Evolutionary conservation across 148 eudicot species (phyloP), one percentile per base, ranked within the genome.

Genomic region (Rhododendron molle): DNA sequence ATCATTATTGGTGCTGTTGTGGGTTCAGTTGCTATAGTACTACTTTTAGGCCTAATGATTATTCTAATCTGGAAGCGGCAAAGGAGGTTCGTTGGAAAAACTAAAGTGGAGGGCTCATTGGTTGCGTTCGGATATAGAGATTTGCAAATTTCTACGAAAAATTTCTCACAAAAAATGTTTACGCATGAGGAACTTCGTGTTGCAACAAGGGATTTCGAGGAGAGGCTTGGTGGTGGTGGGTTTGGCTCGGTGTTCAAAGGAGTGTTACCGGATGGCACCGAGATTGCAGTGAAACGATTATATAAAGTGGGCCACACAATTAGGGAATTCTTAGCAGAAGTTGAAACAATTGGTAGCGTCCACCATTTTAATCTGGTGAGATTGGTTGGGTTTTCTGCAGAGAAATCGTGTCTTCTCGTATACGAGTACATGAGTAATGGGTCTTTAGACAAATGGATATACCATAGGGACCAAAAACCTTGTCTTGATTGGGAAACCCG

Each of bases 341-440:
- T 69, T 49, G 38, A 36, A 36, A 36, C 38, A 36, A 36, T 36
- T 36, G 38, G 38, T 2, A 36, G 38, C 38, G 2, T 72, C 12
- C 77, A 83, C 78, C 85, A 83, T 69, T 83, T 23, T 11, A 83
- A 83, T 83, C 76, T 83, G 34, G 85, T 69, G 77, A 83, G 77
- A 30, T 43, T 83, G 56, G 49, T 83, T 40, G 85, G 85, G 5
- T 83, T 83, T 26, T 83, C 76, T 43, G 85, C 76, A n/a, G 85
- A 83, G 5, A 67, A 83, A 43, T 83, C 78, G 7, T 38, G 77
- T 7, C 85, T 83, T 14, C 85, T 83, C 2, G 78, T 83, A 12
- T 83, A 83, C 38, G 38, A 36, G 38, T 36, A 36, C 38, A 36
- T 36, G 38, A 36, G 38, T 36, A 36, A 36, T 36, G 38, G 38